Evolutionary conservation across 176 grass and related monocot genomes (phyloP).

Genomic region (bread wheat (Triticum aestivum)): DNA sequence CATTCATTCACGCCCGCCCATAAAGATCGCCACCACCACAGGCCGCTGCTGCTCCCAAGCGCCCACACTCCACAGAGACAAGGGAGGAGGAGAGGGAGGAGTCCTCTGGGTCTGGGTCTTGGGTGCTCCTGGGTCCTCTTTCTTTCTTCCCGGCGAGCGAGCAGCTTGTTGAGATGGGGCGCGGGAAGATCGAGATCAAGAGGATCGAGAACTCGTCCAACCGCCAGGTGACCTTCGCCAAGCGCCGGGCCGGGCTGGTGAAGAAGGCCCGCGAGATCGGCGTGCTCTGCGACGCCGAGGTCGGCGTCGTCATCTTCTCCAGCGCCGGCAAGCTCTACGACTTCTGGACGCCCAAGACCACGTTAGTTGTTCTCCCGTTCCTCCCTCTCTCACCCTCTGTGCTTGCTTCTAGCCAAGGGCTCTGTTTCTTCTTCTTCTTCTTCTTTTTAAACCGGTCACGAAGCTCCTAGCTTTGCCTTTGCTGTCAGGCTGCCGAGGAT

Average conservation of each 20-base stretch:
- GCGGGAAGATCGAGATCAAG: slow-evolving; percentile 98
- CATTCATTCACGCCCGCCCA: slow-evolving; percentile 5
- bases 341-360: slow-evolving; percentile 71
- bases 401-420: neutral
- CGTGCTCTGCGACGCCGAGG: slow-evolving; percentile 84
- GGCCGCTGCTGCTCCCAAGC: neutral
- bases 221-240: slow-evolving; percentile 89
- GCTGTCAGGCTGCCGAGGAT: slow-evolving; percentile 63
- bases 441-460: neutral
- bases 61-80: neutral
- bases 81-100: neutral
- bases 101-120: neutral
- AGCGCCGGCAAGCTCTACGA: slow-evolving; percentile 91
- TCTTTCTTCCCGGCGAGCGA: neutral
- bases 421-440: neutral
- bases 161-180: slow-evolving; percentile 51
- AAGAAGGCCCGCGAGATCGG: slow-evolving; percentile 98
- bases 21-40: slow-evolving; percentile 20
- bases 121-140: neutral
- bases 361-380: slow-evolving; percentile 4
- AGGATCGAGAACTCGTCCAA: slow-evolving; percentile 97
- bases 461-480: neutral
- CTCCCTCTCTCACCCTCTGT: neutral
- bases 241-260: slow-evolving; percentile 76
- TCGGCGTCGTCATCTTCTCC: slow-evolving; percentile 94